phyloP scores from a whole-genome alignment of 306 rosid species.

The Cicer cuneatum region DNA sequence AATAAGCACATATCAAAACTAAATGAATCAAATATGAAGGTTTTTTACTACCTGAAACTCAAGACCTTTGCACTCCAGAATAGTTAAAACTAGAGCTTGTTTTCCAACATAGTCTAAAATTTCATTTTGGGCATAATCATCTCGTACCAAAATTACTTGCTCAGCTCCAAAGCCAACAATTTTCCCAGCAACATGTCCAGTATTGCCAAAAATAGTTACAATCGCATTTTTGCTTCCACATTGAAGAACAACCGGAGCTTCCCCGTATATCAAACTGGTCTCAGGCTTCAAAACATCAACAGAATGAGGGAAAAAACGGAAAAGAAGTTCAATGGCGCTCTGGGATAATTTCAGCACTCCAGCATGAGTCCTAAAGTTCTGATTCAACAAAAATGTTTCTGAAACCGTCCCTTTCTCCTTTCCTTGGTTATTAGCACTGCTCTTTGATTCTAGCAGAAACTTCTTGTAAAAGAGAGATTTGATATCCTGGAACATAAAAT shows the following conservation, averaged over 20 bases:
- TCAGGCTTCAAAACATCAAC: conserved; percentile 75
- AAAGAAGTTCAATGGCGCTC: conserved; percentile 69
- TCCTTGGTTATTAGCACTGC: conserved; percentile 39
- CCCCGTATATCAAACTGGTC: conserved; percentile 70
- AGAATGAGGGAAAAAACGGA: conserved; percentile 69
- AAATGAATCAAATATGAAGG: not conserved
- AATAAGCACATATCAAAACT: not conserved
- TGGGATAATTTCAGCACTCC: conserved; percentile 76
- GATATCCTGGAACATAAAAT: conserved; percentile 80
- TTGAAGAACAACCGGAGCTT: conserved; percentile 70
- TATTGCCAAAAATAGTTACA: conserved; percentile 68
- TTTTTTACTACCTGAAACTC: conserved; percentile 71
- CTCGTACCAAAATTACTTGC: conserved; percentile 83
- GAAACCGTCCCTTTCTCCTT: conserved; percentile 56
- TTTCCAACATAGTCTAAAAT: conserved; percentile 61
- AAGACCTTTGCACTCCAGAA: conserved; percentile 86
- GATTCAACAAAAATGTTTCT: conserved; percentile 58
- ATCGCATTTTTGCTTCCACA: conserved; percentile 67
- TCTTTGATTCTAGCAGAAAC: conserved; percentile 56
- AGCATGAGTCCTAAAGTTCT: conserved; percentile 78
- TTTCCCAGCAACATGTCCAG: conserved; percentile 44
- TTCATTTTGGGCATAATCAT: conserved; percentile 60
- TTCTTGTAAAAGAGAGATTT: conserved; percentile 63
- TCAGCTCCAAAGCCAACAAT: conserved; percentile 85
- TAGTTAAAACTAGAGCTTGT: conserved; percentile 77